Percentiles rank a stretch among this genome's conserved stretches.
phyloP scores from a whole-genome alignment of 441 rosid genomes.

The Flueggea neowawraea region DNA sequence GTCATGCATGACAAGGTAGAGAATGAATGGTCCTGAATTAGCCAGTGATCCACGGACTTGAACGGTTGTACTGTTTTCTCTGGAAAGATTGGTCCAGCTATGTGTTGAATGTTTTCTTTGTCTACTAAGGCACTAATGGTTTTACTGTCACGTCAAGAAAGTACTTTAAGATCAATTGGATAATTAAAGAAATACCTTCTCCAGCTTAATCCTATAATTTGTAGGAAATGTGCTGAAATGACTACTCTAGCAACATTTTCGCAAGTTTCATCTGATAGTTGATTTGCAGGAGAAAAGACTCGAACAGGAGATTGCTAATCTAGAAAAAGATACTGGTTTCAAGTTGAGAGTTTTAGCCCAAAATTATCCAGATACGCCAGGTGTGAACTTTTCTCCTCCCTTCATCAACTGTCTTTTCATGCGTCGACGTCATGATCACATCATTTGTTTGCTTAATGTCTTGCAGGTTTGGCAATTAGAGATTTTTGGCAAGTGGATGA shows the following conservation, averaged over 20 bases:
- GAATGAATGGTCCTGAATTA: no score
- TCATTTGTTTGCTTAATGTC: neutral
- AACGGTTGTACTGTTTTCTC: no score
- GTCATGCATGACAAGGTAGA: no score
- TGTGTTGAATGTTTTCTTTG: no score
- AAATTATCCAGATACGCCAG: slow-evolving; percentile 92
- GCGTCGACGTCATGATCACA: no score
- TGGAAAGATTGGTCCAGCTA: no score
- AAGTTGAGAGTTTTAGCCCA: slow-evolving; percentile 83
- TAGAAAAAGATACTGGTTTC: slow-evolving; percentile 83
- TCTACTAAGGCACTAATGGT: no score
- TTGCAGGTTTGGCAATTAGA: slow-evolving; percentile 73
- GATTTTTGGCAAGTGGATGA: slow-evolving; percentile 92
- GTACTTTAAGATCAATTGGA: no score
- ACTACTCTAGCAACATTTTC: neutral
- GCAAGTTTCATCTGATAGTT: slow-evolving; percentile 4
- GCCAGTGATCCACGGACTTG: no score
- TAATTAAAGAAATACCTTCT: no score
- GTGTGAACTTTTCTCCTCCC: slow-evolving; percentile 21
- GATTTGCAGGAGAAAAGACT: slow-evolving; percentile 68
- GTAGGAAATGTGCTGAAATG: neutral
- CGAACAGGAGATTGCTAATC: slow-evolving; percentile 53
- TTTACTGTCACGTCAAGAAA: no score
- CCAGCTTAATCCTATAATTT: neutral
- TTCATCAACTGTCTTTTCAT: no score